Base-by-base conservation (phyloP, 2,329 filamentous ascomycete genomes). In the Epichloe amarillans region DNA sequence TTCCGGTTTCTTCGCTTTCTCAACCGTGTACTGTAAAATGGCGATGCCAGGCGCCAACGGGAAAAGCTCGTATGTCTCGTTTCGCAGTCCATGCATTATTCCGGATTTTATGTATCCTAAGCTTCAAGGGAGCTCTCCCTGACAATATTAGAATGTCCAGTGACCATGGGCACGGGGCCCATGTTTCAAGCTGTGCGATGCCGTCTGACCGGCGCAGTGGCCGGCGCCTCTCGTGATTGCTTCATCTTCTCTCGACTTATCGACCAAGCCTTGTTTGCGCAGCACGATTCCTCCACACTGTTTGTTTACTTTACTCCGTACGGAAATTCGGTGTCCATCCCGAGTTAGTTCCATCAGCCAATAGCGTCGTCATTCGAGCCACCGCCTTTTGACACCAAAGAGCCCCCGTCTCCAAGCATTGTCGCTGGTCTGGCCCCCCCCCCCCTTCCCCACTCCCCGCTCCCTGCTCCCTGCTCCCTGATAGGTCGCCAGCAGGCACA, bases 401-500 rank as follows among this genome's bases (percentile, higher is more conserved):
- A n/a, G 37, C 47, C 46, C 47, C 39, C 21, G 39, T 49, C 47
- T 49, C 47, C 47, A 49, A 15, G 26, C 37, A 15, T 17, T 46
- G 42, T 15, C 35, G 36, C 46, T 40, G 35, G 14, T 49, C 23
- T 26, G 26, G 15, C 21, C 21, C 23, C 15, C 11, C 3, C 26
- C 4, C 21, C 21, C 21, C 21, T 6, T 5, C 4, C 21, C 21
- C 2, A 1, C 6, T 10, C 26, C 7, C 19, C 19, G 19, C 19
- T 19, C 19, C 19, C 19, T 19, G 19, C 19, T 19, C 19, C 23
- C 6, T 6, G 23, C 23, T 26, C 26, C 37, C 36, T 53, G 54
- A 58, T 57, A 52, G 58, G 55, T 45, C 49, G 42, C 46, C 40
- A 49, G 46, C 47, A 48, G 40, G 51, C 53, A 44, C 50, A 55